These are phyloP conservation scores for Geosiphon pyriformis DNA, from an alignment of 192 early-diverging fungal genomes.

Conservation along the genomic window DNA sequence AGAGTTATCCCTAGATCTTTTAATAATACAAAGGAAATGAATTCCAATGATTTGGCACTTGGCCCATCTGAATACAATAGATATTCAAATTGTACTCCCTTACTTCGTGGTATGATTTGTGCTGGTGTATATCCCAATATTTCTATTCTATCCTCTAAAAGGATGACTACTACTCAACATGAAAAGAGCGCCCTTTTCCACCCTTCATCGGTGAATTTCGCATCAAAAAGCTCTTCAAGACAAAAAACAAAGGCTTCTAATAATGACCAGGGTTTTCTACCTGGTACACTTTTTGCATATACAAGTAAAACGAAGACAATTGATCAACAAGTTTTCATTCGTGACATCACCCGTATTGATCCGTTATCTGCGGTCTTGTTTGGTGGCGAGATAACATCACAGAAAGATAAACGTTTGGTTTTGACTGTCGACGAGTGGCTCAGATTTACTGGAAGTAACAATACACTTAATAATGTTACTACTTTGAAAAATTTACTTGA, in stretches of 20 bases:
- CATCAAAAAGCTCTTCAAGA: not conserved
- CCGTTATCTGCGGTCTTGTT: constrained; percentile 38
- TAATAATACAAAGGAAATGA: constrained; percentile 27
- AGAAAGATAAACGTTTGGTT: constrained; percentile 27
- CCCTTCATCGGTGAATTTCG: constrained; percentile 41
- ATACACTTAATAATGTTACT: constrained; percentile 24
- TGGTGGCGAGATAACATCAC: constrained; percentile 32
- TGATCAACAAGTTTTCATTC: constrained; percentile 36
- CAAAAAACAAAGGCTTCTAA: constrained; percentile 23
- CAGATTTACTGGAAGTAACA: constrained; percentile 34
- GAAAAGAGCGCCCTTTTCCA: constrained; percentile 38
- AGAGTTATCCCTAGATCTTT: constrained; percentile 36
- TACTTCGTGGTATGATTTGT: constrained; percentile 70
- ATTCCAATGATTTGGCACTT: constrained; percentile 26
- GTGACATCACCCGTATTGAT: constrained; percentile 36
- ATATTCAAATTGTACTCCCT: constrained; percentile 49
- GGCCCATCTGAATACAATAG: constrained; percentile 46
- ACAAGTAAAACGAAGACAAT: constrained; percentile 37
- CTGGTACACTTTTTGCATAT: constrained; percentile 40
- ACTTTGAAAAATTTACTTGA: constrained; percentile 35
- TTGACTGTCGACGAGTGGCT: constrained; percentile 38
- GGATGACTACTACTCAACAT: constrained; percentile 34
- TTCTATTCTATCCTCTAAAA: constrained; percentile 36
- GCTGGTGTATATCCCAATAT: constrained; percentile 82
- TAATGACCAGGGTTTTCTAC: not conserved